These are phyloP conservation scores for Amauroascus verrucosus DNA, from an alignment of 2,329 filamentous ascomycete species.

Conservation along the genomic window DNA sequence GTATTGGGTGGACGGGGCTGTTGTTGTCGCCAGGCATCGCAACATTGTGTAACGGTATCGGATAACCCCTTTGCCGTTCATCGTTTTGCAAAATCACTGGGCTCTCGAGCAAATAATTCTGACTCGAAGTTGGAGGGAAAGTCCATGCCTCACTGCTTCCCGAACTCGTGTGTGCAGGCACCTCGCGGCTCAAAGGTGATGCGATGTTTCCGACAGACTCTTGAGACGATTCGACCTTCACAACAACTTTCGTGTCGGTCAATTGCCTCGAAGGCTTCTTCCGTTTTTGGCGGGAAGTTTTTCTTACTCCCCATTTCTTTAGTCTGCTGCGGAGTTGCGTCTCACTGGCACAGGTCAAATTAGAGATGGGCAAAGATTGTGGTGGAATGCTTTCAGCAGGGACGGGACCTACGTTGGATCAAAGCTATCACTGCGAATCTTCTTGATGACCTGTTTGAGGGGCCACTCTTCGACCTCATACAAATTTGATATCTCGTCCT, in stretches of 20 bases:
- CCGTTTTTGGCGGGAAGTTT: constrained; percentile 35
- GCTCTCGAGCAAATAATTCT: neutral
- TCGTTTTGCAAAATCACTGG: neutral
- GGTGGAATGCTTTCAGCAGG: neutral
- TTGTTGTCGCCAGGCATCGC: neutral
- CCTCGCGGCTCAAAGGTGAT: neutral
- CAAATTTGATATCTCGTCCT: constrained; percentile 31
- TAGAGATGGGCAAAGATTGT: neutral
- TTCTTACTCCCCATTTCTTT: constrained; percentile 39
- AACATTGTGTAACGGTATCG: neutral
- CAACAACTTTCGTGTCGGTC: neutral
- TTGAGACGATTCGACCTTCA: neutral
- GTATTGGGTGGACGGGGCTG: neutral
- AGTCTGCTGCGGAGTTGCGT: constrained; percentile 36
- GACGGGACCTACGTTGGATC: constrained; percentile 32
- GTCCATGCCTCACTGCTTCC: neutral
- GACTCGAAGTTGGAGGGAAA: neutral
- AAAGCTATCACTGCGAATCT: constrained; percentile 35
- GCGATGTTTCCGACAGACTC: neutral
- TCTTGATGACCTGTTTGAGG: constrained; percentile 37
- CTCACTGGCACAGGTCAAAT: constrained; percentile 24
- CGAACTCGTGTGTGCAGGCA: neutral
- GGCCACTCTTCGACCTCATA: constrained; percentile 39
- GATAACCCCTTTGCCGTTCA: neutral
- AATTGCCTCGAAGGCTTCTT: constrained; percentile 24